A percentile compares a stretch with the other conserved stretches of the same genome.
Conservation (phyloP, 257 asterid genomes). For the Solanum medicagineum region DNA sequence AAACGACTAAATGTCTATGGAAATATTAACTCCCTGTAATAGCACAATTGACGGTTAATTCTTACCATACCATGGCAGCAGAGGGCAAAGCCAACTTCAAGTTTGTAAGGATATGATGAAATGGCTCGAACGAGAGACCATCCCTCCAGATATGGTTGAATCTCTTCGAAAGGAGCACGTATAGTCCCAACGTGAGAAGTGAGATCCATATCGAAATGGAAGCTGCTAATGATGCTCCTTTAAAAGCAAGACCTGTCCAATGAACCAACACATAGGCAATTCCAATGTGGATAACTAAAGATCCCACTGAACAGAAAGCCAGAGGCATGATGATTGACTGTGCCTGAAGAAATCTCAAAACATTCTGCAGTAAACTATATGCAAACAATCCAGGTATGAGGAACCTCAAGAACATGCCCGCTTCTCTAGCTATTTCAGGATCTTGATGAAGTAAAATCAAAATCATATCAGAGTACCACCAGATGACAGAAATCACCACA, state of each 20-base stretch:
- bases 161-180: slow-evolving; percentile 22
- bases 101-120: slow-evolving; percentile 7
- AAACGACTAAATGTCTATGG: not conserved
- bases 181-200: slow-evolving; percentile 21
- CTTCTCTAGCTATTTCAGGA: not conserved
- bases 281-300: slow-evolving; percentile 40
- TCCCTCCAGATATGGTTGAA: slow-evolving; percentile 34
- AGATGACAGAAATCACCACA: not conserved
- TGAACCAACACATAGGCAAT: slow-evolving; percentile 34
- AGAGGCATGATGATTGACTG: slow-evolving; percentile 44
- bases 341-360: slow-evolving; percentile 61
- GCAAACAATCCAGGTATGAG: slow-evolving; percentile 74
- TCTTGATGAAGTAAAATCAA: not conserved
- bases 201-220: slow-evolving; percentile 63
- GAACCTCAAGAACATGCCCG: slow-evolving; percentile 43
- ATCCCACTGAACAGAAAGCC: slow-evolving; percentile 36
- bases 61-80: slow-evolving; percentile 75
- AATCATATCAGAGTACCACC: not conserved
- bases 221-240: slow-evolving; percentile 59
- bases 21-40: not conserved
- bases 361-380: slow-evolving; percentile 42
- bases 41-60: not conserved
- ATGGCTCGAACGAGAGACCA: slow-evolving; percentile 8
- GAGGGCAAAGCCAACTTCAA: slow-evolving; percentile 56
- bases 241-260: slow-evolving; percentile 27